Evolutionary conservation across 768 basidiomycete genomes (phyloP), one percentile per base, ranked within the genome.

Genomic region (Phanerochaete sordida): DNA sequence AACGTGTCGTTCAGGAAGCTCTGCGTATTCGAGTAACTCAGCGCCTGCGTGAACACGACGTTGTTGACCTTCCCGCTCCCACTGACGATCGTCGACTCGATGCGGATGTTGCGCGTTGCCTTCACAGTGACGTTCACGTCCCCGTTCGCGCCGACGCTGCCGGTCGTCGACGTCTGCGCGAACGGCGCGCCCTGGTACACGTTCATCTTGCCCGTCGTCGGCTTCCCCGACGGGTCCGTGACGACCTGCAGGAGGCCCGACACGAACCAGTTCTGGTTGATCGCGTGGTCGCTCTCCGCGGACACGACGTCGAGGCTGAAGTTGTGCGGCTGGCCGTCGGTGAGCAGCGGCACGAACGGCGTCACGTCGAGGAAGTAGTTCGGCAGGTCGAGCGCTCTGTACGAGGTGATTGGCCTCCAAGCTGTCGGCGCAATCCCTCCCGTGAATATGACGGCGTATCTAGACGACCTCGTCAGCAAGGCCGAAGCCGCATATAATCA

Each of bases 331-430:
- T 81, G 70, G 2, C 86, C 85, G 58, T 90, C 88, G 0, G 84
- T 79, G 35, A 93, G 77, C 21, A 85, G 66, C 6, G 88, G 88
- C 0, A 87, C 79, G 69, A 92, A 92, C 1, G 90, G 88, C 8
- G 90, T 91, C 55, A 91, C 71, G 70, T 92, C 91, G 21, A 92
- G 64, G 69, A 85, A 85, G 70, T 91, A 92, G 1, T 86, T 89
- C 1, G 91, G 90, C 13, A 90, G 77, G 65, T 91, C 89, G 26
- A 91, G 73, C 2, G 88, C 88, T 11, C 89, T 87, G 60, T 90
- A 91, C 0, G 90, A 83, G 0, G 87, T 80, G 69, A 91, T 90
- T 0, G 90, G 90, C 51, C 84, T 80, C 90, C 90, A 91, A 30
- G 84, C 79, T 1, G 82, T 75, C 1, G 89, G 90, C 13, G 83